phyloP scores from a whole-genome alignment of 2,329 filamentous ascomycete species.

The Cadophora sp. region DNA sequence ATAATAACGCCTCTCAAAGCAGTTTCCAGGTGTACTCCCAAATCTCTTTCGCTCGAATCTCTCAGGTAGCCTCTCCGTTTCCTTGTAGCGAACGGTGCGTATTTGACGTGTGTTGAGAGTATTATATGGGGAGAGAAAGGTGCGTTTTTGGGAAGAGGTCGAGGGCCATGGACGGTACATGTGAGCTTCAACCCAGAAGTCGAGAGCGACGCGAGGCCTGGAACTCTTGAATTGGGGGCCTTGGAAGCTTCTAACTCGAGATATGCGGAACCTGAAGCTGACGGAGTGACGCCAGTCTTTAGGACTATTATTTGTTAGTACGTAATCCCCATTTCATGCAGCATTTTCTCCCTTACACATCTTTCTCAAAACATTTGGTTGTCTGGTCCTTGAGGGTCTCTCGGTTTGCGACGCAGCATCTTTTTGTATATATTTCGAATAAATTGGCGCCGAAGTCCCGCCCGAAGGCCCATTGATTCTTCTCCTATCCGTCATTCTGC shows the following conservation, averaged over 20 bases:
- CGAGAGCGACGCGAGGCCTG: conserved; percentile 52
- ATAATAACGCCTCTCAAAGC: conserved; percentile 89
- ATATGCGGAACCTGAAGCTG: conserved; percentile 92
- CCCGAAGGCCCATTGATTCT: conserved; percentile 88
- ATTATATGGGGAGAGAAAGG: conserved; percentile 93
- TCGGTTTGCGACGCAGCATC: conserved; percentile 51
- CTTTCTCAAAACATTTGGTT: conserved; percentile 77
- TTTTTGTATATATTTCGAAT: conserved; percentile 57
- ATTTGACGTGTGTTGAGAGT: conserved; percentile 93
- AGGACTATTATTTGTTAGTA: conserved; percentile 63
- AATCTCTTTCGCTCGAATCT: conserved; percentile 84
- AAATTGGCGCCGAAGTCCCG: conserved; percentile 77
- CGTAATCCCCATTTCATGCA: neutral
- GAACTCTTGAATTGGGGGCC: conserved; percentile 55
- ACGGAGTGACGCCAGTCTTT: conserved; percentile 90
- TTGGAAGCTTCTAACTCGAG: conserved; percentile 65
- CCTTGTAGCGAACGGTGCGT: conserved; percentile 89
- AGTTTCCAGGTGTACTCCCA: conserved; percentile 90
- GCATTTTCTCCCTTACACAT: conserved; percentile 70
- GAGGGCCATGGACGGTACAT: conserved; percentile 91
- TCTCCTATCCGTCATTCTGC: conserved; percentile 81
- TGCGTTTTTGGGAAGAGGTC: conserved; percentile 86
- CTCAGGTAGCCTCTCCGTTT: conserved; percentile 84
- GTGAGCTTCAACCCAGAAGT: conserved; percentile 80
- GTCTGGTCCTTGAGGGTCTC: conserved; percentile 62